These are phyloP conservation scores for Phytophthora lateralis DNA, from an alignment of 352 stramenopile species.

Conservation along the genomic window DNA sequence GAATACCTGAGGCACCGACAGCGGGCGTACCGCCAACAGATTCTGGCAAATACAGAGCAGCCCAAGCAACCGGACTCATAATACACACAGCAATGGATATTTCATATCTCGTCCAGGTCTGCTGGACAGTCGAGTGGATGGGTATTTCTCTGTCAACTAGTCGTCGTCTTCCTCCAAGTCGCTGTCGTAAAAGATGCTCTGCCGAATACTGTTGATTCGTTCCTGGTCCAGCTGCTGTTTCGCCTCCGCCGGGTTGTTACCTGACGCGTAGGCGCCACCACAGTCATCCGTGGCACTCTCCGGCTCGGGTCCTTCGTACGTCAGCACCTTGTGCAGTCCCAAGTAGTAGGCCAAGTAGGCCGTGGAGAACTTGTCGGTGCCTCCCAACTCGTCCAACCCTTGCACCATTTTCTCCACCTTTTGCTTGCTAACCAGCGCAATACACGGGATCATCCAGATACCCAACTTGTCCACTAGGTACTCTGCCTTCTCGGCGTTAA, in stretches of 20 bases:
- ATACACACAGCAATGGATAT: constrained; percentile 28
- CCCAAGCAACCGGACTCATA: constrained; percentile 15
- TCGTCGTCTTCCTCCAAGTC: constrained; percentile 81
- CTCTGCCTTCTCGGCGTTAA: constrained; percentile 96
- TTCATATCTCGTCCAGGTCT: constrained; percentile 19
- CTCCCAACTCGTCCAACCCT: constrained; percentile 95
- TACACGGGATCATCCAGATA: constrained; percentile 96
- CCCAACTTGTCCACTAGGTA: constrained; percentile 97
- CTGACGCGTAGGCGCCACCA: constrained; percentile 51
- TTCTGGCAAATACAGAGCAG: constrained; percentile 35
- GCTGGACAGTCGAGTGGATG: neutral
- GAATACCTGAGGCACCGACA: constrained; percentile 74
- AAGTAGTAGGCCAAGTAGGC: constrained; percentile 93
- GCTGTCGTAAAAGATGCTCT: constrained; percentile 88
- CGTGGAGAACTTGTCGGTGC: constrained; percentile 93
- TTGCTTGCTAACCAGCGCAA: constrained; percentile 95
- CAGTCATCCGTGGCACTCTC: constrained; percentile 72
- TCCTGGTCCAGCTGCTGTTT: constrained; percentile 53
- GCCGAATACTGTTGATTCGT: constrained; percentile 73
- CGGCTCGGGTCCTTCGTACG: constrained; percentile 92
- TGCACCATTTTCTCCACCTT: constrained; percentile 96
- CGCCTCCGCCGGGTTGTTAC: constrained; percentile 35
- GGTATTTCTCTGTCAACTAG: constrained; percentile 19
- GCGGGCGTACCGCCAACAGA: constrained; percentile 72
- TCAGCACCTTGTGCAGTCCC: constrained; percentile 93